phyloP scores from a whole-genome alignment of 2,329 filamentous ascomycete genomes.

The Lasiodiplodia sp. region DNA sequence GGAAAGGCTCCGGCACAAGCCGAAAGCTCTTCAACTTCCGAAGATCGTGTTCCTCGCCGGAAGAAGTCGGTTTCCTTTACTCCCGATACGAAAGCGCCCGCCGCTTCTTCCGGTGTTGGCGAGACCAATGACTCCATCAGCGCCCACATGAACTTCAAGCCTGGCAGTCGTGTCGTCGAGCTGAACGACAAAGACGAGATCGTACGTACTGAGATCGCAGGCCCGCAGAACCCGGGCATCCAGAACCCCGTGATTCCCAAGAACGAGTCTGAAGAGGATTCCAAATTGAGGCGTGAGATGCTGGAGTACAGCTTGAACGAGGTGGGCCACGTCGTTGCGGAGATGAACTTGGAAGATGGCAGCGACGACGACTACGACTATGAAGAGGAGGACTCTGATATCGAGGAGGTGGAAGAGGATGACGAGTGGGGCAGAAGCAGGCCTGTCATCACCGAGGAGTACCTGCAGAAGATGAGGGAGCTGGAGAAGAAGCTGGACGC shows the following conservation, averaged over 20 bases:
- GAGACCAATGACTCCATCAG: constrained; percentile 25
- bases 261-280: constrained; percentile 81
- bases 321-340: constrained; percentile 89
- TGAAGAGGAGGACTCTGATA: constrained; percentile 51
- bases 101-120: background rate
- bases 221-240: constrained; percentile 45
- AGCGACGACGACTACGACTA: constrained; percentile 58
- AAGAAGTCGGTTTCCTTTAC: constrained; percentile 16
- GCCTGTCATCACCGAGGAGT: constrained; percentile 73
- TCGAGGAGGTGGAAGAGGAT: constrained; percentile 70
- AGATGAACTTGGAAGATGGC: constrained; percentile 81
- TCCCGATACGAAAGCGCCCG: constrained; percentile 20
- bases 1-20: background rate
- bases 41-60: background rate
- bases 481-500: constrained; percentile 78
- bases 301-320: constrained; percentile 87
- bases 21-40: background rate
- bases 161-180: constrained; percentile 50
- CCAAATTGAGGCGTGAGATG: constrained; percentile 84
- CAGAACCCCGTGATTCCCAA: constrained; percentile 68
- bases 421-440: constrained; percentile 80
- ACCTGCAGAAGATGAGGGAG: constrained; percentile 82
- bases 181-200: constrained; percentile 53
- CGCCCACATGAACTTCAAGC: constrained; percentile 37
- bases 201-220: constrained; percentile 36